A percentile compares a stretch with the other conserved stretches of the same genome.
These are phyloP conservation scores for Dichotomocladium elegans DNA, from an alignment of 371 early-diverging fungal species.

Conservation along the genomic window DNA sequence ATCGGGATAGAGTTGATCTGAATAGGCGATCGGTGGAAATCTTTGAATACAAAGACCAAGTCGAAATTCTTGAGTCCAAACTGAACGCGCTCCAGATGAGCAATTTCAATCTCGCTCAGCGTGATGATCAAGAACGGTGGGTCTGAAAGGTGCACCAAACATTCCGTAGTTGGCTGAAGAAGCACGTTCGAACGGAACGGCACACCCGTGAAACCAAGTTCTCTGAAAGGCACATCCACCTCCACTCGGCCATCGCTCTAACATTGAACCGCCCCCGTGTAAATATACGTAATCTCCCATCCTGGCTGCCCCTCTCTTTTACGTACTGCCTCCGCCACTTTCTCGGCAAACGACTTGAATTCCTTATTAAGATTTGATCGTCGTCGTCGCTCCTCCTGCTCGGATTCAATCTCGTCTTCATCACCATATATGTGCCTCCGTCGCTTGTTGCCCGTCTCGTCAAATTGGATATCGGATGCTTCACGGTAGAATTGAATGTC, in stretches of 20 bases:
- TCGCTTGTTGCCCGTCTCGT: slow-evolving; percentile 97
- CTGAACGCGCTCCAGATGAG: slow-evolving; percentile 97
- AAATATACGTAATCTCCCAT: background rate
- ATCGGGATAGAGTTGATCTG: slow-evolving; percentile 97
- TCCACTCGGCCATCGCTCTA: slow-evolving; percentile 80
- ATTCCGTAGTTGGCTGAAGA: slow-evolving; percentile 96
- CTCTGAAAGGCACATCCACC: slow-evolving; percentile 93
- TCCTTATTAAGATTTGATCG: slow-evolving; percentile 90
- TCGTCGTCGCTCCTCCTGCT: slow-evolving; percentile 91
- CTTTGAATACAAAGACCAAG: slow-evolving; percentile 98
- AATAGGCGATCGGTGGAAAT: slow-evolving; percentile 86
- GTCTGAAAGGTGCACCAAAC: slow-evolving; percentile 96
- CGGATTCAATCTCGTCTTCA: slow-evolving; percentile 95
- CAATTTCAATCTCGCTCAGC: slow-evolving; percentile 95
- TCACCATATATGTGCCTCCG: slow-evolving; percentile 91
- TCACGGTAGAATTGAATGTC: slow-evolving; percentile 99
- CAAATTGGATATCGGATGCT: slow-evolving; percentile 90
- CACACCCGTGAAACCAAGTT: slow-evolving; percentile 97
- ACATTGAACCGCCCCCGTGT: background rate
- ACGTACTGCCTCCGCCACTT: slow-evolving; percentile 80
- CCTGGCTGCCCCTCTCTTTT: background rate
- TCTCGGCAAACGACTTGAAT: slow-evolving; percentile 92
- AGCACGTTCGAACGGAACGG: slow-evolving; percentile 93
- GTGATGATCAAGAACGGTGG: slow-evolving; percentile 95
- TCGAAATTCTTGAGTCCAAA: slow-evolving; percentile 99